A percentile compares a stretch with the other conserved stretches of the same genome.
These are phyloP conservation scores for Debaryomyces castellii DNA, from an alignment of 805 yeast genomes.

Conservation along the genomic window DNA sequence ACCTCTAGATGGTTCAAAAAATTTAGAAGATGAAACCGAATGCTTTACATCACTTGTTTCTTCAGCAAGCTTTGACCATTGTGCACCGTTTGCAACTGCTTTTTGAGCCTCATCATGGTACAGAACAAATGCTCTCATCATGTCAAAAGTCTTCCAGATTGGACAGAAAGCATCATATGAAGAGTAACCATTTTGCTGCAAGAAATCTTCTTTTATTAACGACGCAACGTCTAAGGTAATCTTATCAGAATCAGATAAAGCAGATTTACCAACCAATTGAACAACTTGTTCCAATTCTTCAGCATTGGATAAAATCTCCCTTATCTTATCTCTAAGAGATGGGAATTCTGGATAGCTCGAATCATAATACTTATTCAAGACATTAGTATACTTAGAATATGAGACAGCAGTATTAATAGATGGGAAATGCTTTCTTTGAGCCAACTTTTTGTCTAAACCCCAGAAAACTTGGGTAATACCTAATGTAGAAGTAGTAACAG, in stretches of 20 bases:
- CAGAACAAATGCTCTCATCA: slow-evolving; percentile 93
- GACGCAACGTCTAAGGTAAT: slow-evolving; percentile 91
- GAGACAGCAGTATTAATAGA: slow-evolving; percentile 95
- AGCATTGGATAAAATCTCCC: slow-evolving; percentile 92
- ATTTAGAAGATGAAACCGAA: slow-evolving; percentile 90
- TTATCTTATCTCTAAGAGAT: slow-evolving; percentile 81
- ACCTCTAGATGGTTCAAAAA: slow-evolving; percentile 94
- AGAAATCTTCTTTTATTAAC: slow-evolving; percentile 94
- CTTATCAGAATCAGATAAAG: slow-evolving; percentile 94
- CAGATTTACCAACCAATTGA: slow-evolving; percentile 98
- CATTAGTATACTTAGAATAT: slow-evolving; percentile 92
- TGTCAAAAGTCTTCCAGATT: slow-evolving; percentile 96
- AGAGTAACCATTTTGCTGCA: slow-evolving; percentile 99
- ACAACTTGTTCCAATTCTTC: slow-evolving; percentile 99
- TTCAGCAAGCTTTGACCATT: slow-evolving; percentile 90
- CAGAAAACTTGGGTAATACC: slow-evolving; percentile 99
- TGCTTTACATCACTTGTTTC: slow-evolving; percentile 90
- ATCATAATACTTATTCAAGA: slow-evolving; percentile 83
- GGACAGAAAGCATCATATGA: slow-evolving; percentile 99
- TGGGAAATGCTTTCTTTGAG: slow-evolving; percentile 99
- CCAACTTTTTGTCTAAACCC: slow-evolving; percentile 99
- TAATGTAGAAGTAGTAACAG: slow-evolving; percentile 96
- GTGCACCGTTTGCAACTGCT: slow-evolving; percentile 90
- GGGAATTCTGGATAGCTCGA: slow-evolving; percentile 89
- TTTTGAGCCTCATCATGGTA: slow-evolving; percentile 98